Evolutionary conservation across 257 asterid genomes (phyloP), one percentile per base, ranked within the genome.

Genomic region (Verbena officinalis): DNA sequence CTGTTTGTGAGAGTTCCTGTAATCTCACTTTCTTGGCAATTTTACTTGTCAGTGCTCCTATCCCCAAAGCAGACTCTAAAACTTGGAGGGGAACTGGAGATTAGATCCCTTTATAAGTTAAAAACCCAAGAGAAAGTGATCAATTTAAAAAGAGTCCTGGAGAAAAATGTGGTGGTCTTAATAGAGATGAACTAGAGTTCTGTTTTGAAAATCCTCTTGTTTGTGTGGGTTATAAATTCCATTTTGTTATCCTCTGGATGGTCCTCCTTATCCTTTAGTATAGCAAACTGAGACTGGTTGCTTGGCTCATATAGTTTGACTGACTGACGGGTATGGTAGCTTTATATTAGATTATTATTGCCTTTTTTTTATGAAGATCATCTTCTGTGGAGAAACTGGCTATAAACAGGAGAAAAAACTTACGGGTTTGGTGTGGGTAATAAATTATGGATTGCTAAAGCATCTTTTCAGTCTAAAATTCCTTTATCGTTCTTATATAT

Each of bases 31-130:
- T 30, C 46, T n/a, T n/a, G n/a, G n/a, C n/a, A n/a, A n/a, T n/a
- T n/a, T n/a, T 52, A 62, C 48, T 59, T 69, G 59, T 34, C 33
- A 49, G 33, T 43, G 61, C 45, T 27, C 53, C 7, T 38, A 43
- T 27, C 58, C 21, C 42, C 39, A 30, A 31, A 33, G 16, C 44
- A 16, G 40, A 39, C 42, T n/a, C 21, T 4, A 14, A 13, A 46
- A 36, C 56, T 39, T 52, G 30, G 17, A 7, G 22, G 45, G 45
- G 50, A 24, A 31, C 55, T 59, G 45, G 34, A 11, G 39, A 33
- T 40, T 10, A 2, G 55, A 55, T 55, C n/a, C 44, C n/a, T n/a
- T 33, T 51, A 43, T 14, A 57, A 30, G 15, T 36, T 2, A 7
- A 34, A 33, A 44, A 3, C 31, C 46, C 4, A 42, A 43, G 16